These are phyloP conservation scores for Neurospora sp. DNA, from an alignment of 2,329 filamentous ascomycete species.

Conservation along the genomic window DNA sequence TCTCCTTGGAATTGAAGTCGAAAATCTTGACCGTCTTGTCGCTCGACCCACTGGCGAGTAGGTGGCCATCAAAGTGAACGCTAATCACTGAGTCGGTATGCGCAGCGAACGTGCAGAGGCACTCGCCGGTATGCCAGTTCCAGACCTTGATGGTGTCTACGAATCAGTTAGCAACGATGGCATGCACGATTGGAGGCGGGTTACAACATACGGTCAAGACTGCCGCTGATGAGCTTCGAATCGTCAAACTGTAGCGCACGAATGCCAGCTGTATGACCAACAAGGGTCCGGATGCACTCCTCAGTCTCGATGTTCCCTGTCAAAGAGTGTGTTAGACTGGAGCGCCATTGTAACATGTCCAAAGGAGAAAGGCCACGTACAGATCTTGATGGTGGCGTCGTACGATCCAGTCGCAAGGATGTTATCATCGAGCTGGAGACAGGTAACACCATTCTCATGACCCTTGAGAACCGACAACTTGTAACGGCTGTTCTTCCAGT, in stretches of 20 bases:
- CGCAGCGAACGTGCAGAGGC: constrained; percentile 68
- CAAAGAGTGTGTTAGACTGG: background rate
- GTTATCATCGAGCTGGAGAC: constrained; percentile 66
- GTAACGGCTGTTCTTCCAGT: constrained; percentile 94
- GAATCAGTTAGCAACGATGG: constrained; percentile 6
- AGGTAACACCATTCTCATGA: constrained; percentile 73
- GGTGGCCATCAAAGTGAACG: constrained; percentile 75
- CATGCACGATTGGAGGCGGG: background rate
- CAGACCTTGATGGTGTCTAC: constrained; percentile 85
- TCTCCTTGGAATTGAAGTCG: constrained; percentile 78
- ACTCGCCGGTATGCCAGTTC: constrained; percentile 91
- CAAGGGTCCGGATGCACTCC: constrained; percentile 73
- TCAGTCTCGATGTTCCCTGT: constrained; percentile 71
- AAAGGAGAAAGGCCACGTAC: constrained; percentile 25
- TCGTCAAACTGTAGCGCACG: constrained; percentile 90
- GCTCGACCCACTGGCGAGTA: constrained; percentile 79
- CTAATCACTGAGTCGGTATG: constrained; percentile 78
- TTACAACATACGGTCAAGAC: constrained; percentile 54
- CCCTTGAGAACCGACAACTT: constrained; percentile 76
- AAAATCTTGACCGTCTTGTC: constrained; percentile 88
- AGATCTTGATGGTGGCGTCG: constrained; percentile 89
- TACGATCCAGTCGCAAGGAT: constrained; percentile 92
- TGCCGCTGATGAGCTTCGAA: constrained; percentile 62
- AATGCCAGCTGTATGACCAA: constrained; percentile 73
- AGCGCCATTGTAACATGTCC: background rate